A percentile compares a stretch with the other conserved stretches of the same genome.
Conservation (phyloP, 192 early-diverging fungal species). For the Coemansia aciculifera region DNA sequence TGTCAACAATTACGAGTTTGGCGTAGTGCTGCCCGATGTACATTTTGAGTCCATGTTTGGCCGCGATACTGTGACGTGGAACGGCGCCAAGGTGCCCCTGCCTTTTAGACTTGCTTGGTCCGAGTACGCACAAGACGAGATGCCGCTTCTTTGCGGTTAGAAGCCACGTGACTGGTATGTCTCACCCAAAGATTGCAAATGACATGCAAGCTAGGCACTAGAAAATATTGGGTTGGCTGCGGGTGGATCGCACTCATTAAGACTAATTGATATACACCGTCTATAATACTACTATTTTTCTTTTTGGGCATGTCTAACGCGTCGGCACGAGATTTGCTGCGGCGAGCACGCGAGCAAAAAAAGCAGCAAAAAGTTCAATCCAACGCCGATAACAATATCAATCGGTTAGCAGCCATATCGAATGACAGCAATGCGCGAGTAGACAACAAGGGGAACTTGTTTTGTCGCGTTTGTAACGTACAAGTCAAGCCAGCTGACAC, state of each 20-base stretch:
- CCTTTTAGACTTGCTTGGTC: slow-evolving; percentile 36
- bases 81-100: slow-evolving; percentile 21
- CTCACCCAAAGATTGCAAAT: not conserved
- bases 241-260: no score
- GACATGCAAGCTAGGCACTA: not conserved
- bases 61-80: slow-evolving; percentile 25
- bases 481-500: slow-evolving; percentile 13
- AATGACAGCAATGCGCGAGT: not conserved
- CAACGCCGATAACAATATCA: not conserved
- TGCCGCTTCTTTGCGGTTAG: slow-evolving; percentile 14
- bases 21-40: slow-evolving; percentile 26
- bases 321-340: slow-evolving; percentile 40
- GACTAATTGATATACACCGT: not conserved
- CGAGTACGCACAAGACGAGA: slow-evolving; percentile 17
- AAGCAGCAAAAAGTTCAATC: slow-evolving; percentile 14
- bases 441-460: not conserved
- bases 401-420: not conserved
- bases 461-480: slow-evolving; percentile 1
- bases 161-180: slow-evolving; percentile 2
- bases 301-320: slow-evolving; percentile 23
- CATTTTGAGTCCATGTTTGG: slow-evolving; percentile 25
- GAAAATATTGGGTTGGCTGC: not conserved
- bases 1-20: slow-evolving; percentile 51
- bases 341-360: slow-evolving; percentile 40
- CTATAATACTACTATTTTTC: not conserved